A percentile compares a stretch with the other conserved stretches of the same genome.
Evolutionary conservation across 805 yeast genomes (phyloP).

Genomic region (Hanseniaspora valbyensis): DNA sequence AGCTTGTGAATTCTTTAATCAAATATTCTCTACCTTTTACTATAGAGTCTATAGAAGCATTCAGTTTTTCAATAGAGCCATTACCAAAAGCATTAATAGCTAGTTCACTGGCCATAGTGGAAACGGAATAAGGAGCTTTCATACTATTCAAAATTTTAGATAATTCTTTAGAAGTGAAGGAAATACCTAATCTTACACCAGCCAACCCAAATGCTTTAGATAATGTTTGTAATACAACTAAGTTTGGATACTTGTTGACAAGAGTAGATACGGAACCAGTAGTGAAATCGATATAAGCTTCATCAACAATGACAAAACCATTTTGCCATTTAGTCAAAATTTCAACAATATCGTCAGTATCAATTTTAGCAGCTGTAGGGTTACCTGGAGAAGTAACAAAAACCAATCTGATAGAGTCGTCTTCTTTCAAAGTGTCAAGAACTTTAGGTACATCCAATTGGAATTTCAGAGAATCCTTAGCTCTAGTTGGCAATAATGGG

Average conservation of each 20-base stretch:
- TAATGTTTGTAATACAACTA: constrained; percentile 81
- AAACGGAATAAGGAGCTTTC: constrained; percentile 94
- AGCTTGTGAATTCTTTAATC: constrained; percentile 39
- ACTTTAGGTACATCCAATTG: constrained; percentile 51
- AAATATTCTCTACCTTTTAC: constrained; percentile 46
- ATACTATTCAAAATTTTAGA: constrained; percentile 67
- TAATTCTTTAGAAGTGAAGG: constrained; percentile 52
- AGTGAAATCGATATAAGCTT: constrained; percentile 83
- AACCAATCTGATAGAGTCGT: constrained; percentile 56
- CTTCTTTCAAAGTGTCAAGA: constrained; percentile 40
- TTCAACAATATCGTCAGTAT: constrained; percentile 37
- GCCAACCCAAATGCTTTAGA: constrained; percentile 96
- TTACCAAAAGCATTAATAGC: constrained; percentile 62
- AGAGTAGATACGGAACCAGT: constrained; percentile 65
- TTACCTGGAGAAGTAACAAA: constrained; percentile 94
- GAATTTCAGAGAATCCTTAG: constrained; percentile 44
- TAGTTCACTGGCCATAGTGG: constrained; percentile 63
- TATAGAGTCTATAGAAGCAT: constrained; percentile 39
- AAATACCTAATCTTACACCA: constrained; percentile 80
- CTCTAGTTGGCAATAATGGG: constrained; percentile 36
- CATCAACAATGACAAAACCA: constrained; percentile 79
- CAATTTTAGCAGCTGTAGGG: constrained; percentile 70
- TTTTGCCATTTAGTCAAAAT: constrained; percentile 47
- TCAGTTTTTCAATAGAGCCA: constrained; percentile 51
- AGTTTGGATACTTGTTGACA: constrained; percentile 70